Evolutionary conservation across 352 stramenopile species (phyloP).

Genomic region (Pythium coloratum): DNA sequence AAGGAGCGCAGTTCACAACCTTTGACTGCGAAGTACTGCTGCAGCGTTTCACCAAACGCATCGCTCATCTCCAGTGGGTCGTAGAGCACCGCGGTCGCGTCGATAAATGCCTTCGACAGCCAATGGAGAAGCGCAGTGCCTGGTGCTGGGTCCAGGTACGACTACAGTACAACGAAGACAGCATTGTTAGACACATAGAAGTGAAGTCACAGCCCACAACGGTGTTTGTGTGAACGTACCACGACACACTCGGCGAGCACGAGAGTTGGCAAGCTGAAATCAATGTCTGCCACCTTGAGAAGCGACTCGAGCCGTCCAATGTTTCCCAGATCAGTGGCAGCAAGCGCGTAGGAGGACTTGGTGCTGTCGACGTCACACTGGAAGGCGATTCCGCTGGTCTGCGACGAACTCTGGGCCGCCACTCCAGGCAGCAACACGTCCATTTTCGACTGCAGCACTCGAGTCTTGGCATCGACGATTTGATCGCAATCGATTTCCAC

Average conservation of each 20-base stretch:
- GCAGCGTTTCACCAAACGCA: constrained; percentile 50
- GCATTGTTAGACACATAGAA: background rate
- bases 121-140: constrained; percentile 51
- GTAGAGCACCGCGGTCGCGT: constrained; percentile 55
- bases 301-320: constrained; percentile 30
- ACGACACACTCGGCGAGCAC: constrained; percentile 72
- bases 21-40: constrained; percentile 69
- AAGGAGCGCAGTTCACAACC: constrained; percentile 61
- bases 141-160: constrained; percentile 55
- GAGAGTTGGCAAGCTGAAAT: constrained; percentile 48
- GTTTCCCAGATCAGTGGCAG: constrained; percentile 63
- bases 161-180: constrained; percentile 33
- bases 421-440: background rate
- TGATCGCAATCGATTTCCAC: constrained; percentile 62
- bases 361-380: constrained; percentile 4
- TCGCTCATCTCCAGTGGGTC: constrained; percentile 52
- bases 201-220: too few relatives aligned
- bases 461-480: constrained; percentile 54
- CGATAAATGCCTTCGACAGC: constrained; percentile 38
- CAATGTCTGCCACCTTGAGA: constrained; percentile 31
- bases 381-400: constrained; percentile 3
- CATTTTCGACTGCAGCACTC: constrained; percentile 36
- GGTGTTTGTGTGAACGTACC: constrained; percentile 30
- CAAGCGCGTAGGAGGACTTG: constrained; percentile 41
- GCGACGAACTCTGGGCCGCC: background rate